Evolutionary conservation across 2,329 filamentous ascomycete genomes (phyloP), one percentile per base, ranked within the genome.

Genomic region (Paramyrothecium roridum): DNA sequence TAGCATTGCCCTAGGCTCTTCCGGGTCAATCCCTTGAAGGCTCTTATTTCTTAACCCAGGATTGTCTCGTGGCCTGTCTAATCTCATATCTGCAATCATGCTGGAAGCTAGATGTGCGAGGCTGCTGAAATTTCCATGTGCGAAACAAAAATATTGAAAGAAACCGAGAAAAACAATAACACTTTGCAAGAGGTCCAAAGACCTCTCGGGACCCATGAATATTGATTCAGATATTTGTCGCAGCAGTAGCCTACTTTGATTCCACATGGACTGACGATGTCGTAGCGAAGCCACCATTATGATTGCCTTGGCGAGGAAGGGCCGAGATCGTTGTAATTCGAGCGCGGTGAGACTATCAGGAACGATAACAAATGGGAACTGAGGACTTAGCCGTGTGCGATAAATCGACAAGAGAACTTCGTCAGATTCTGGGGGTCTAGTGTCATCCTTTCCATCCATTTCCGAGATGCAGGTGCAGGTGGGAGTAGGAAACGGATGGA

Each of bases 61-160:
- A 20, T 48, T 55, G 33, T 16, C 19, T 46, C 43, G 52, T 37
- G 56, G 53, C 50, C 53, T 54, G 34, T 57, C 56, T 26, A 57
- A 50, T 50, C 56, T 54, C 56, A 57, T 57, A 30, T 54, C 56
- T 30, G 45, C 56, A 47, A 57, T 52, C 49, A 57, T 52, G 33
- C 56, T 57, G 33, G 56, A 57, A 47, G 56, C 56, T 8, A 57
- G 52, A 50, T 57, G 52, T 46, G 56, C 26, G 17, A 57, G 53
- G 30, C 16, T 52, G 45, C 45, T 54, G 50, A 57, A 54, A 49
- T 54, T 49, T 22, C 56, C 56, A 55, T 57, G 56, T 45, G 56
- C 56, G 50, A 57, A 52, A 55, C 56, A 57, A 43, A 57, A 57
- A 52, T 57, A 57, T 50, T 57, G 56, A 50, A 49, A 55, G 53